These are phyloP conservation scores for Dimocarpus longan DNA, from an alignment of 345 rosid genomes.

Conservation along the genomic window DNA sequence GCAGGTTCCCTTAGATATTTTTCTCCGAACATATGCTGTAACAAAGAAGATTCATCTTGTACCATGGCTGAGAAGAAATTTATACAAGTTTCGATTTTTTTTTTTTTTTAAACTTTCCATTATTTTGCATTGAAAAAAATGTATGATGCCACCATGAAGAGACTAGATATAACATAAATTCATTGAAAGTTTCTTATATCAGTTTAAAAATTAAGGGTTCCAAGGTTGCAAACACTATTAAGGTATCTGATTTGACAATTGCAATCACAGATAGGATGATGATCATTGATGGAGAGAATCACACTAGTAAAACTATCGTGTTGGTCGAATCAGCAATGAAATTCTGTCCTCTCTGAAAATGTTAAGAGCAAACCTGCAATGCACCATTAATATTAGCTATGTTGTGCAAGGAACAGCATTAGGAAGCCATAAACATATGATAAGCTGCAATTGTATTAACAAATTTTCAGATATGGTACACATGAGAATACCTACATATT, in stretches of 20 bases:
- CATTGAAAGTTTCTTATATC: neutral
- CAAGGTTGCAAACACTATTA: neutral
- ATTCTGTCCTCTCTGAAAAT: neutral
- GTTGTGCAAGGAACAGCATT: too few species aligned
- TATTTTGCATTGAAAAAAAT: neutral
- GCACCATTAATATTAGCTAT: too few species aligned
- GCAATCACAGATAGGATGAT: neutral
- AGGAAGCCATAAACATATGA: too few species aligned
- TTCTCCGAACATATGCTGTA: neutral
- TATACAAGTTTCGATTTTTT: neutral
- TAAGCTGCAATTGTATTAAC: neutral
- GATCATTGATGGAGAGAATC: neutral
- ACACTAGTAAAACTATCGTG: neutral
- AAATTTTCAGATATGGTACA: neutral
- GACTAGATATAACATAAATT: neutral
- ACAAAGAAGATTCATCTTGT: slow-evolving; percentile 8
- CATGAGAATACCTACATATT: neutral
- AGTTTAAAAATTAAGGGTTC: neutral
- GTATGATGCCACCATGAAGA: neutral
- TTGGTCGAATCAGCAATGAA: neutral
- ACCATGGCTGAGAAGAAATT: neutral
- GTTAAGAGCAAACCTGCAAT: too few species aligned
- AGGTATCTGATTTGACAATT: neutral
- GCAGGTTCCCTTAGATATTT: neutral
- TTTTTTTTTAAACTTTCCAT: neutral